A percentile compares a stretch with the other conserved stretches of the same genome.
Evolutionary conservation across 140 eudicot genomes (phyloP).

Genomic region (Senecio squalidus): DNA sequence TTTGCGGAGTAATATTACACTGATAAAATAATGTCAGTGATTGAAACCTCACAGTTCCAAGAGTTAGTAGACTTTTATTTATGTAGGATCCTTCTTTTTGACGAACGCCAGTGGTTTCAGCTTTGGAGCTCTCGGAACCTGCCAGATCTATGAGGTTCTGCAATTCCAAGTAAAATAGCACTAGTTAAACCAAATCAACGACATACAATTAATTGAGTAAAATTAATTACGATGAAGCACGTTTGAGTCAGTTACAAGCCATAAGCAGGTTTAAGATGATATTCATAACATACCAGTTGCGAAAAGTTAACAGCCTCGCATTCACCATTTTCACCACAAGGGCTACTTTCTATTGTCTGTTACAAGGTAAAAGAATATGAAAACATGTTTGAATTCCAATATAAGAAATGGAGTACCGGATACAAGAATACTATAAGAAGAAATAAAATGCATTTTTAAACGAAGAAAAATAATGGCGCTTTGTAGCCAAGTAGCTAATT

Average conservation of each 20-base stretch:
- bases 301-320: conserved; percentile 88
- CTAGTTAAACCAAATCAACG: conserved; percentile 3
- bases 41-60: conserved; percentile 86
- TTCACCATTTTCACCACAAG: conserved; percentile 72
- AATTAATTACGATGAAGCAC: conserved; percentile 1
- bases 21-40: conserved; percentile 35
- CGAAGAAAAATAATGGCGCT: not conserved
- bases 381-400: not conserved
- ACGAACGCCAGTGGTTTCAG: conserved; percentile 76
- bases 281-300: conserved; percentile 63
- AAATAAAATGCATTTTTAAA: not conserved
- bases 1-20: conserved; percentile 23
- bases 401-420: not conserved
- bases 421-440: not conserved
- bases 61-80: conserved; percentile 91
- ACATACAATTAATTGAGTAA: too few species aligned
- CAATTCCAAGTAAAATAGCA: conserved; percentile 27
- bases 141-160: conserved; percentile 98
- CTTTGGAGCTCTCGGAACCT: conserved; percentile 98
- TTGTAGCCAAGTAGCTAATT: conserved; percentile 6
- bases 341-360: conserved; percentile 96
- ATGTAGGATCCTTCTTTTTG: conserved; percentile 93
- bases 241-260: not conserved
- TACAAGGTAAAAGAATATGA: conserved; percentile 5
- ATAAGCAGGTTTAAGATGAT: conserved; percentile 8